A percentile compares a stretch with the other conserved stretches of the same genome.
Evolutionary conservation across 2,329 filamentous ascomycete species (phyloP).

Genomic region (Mariannaea sp.): DNA sequence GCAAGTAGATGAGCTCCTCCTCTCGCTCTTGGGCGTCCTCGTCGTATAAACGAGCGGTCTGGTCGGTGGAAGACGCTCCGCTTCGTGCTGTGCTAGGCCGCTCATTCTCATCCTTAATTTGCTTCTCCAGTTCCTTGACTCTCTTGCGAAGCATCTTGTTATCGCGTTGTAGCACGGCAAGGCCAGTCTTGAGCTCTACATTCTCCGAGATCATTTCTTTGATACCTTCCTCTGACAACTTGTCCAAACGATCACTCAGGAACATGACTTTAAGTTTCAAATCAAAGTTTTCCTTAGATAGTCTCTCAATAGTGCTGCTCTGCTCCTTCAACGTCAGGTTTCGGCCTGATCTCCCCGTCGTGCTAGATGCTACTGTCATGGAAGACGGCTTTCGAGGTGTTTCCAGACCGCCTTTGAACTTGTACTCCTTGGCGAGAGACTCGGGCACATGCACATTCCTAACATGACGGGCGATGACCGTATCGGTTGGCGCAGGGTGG

Average conservation of each 20-base stretch:
- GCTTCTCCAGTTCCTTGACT: constrained; percentile 85
- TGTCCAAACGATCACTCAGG: constrained; percentile 88
- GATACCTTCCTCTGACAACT: constrained; percentile 91
- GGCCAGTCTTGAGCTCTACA: constrained; percentile 88
- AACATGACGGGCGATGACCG: constrained; percentile 84
- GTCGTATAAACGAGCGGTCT: constrained; percentile 59
- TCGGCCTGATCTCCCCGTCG: constrained; percentile 61
- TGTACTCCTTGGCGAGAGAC: constrained; percentile 84
- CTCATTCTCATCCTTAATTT: constrained; percentile 68
- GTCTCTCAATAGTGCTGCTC: constrained; percentile 92
- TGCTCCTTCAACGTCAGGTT: constrained; percentile 94
- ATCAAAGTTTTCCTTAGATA: constrained; percentile 98
- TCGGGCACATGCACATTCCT: constrained; percentile 90
- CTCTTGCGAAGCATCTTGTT: constrained; percentile 81
- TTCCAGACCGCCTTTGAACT: constrained; percentile 69
- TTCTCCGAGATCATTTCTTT: constrained; percentile 99
- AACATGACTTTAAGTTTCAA: constrained; percentile 98
- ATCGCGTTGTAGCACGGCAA: constrained; percentile 88
- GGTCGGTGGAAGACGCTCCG: constrained; percentile 61
- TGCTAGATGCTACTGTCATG: constrained; percentile 48
- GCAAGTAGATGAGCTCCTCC: constrained; percentile 82
- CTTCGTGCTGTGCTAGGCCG: constrained; percentile 65
- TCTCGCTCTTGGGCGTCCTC: constrained; percentile 72
- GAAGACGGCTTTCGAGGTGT: constrained; percentile 63
- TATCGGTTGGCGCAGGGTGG: constrained; percentile 75